These are phyloP conservation scores for Fusarium compactum DNA, from an alignment of 2,329 filamentous ascomycete species.

Conservation along the genomic window DNA sequence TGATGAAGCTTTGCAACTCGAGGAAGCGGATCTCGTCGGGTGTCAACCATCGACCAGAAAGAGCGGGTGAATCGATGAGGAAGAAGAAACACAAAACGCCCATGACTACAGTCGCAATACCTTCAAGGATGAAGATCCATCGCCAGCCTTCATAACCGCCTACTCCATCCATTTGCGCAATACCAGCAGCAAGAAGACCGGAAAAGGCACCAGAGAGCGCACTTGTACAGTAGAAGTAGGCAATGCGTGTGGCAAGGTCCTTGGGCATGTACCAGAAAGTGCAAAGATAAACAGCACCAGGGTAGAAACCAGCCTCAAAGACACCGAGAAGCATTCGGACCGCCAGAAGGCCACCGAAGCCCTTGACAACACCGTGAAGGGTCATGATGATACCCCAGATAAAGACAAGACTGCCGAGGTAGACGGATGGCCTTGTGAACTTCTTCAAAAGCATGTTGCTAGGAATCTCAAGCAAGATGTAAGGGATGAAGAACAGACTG, in stretches of 20 bases:
- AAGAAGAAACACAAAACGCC: slow-evolving; percentile 72
- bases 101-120: slow-evolving; percentile 75
- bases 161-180: slow-evolving; percentile 75
- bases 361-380: slow-evolving; percentile 64
- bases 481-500: slow-evolving; percentile 68
- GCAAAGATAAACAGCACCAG: slow-evolving; percentile 70
- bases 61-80: not conserved
- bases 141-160: slow-evolving; percentile 71
- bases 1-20: not conserved
- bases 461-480: slow-evolving; percentile 68
- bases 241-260: slow-evolving; percentile 66
- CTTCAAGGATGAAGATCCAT: slow-evolving; percentile 77
- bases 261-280: slow-evolving; percentile 69
- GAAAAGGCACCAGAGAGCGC: slow-evolving; percentile 83
- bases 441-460: slow-evolving; percentile 82
- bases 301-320: slow-evolving; percentile 74
- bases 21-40: not conserved
- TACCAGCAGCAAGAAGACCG: slow-evolving; percentile 76
- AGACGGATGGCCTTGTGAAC: slow-evolving; percentile 74
- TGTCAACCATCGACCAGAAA: not conserved
- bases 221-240: slow-evolving; percentile 85
- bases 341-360: slow-evolving; percentile 59
- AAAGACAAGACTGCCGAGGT: slow-evolving; percentile 81
- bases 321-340: slow-evolving; percentile 71
- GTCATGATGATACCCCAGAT: slow-evolving; percentile 64